A percentile compares a stretch with the other conserved stretches of the same genome.
Conservation (phyloP, 495 filamentous ascomycete genomes). For the Friedmanniomyces simplex region DNA sequence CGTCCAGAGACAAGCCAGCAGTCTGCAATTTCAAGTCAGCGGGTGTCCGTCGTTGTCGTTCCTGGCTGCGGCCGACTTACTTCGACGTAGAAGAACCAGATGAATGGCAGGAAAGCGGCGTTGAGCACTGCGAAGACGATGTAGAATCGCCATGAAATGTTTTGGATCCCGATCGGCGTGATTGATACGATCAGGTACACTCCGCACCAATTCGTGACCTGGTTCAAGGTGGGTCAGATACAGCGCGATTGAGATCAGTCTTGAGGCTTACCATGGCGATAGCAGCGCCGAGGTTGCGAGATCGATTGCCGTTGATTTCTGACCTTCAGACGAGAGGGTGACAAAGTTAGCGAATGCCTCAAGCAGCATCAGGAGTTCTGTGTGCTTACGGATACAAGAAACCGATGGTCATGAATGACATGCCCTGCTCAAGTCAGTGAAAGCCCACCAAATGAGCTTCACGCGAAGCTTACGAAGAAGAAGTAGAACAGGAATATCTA, state of each 20-base stretch:
- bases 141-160: constrained; percentile 3
- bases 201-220: constrained; percentile 4
- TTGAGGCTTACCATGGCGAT: background rate
- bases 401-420: background rate
- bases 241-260: background rate
- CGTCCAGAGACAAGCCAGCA: constrained; percentile 7
- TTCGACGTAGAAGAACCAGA: constrained; percentile 8
- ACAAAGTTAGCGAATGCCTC: background rate
- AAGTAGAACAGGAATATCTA: constrained; percentile 29
- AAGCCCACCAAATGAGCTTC: too few species aligned
- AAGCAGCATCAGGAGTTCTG: background rate
- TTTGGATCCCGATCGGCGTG: constrained; percentile 4
- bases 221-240: background rate
- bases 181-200: constrained; percentile 2
- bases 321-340: background rate
- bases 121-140: constrained; percentile 8
- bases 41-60: background rate
- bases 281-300: background rate
- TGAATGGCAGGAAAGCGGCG: background rate
- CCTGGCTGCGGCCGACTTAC: background rate
- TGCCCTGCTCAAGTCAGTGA: background rate
- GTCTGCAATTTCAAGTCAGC: background rate
- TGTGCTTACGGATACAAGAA: background rate
- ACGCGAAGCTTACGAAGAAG: constrained; percentile 20
- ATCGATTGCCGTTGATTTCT: constrained; percentile 4